Base-by-base conservation (phyloP, 805 yeast species). In the Lachancea sp. region DNA sequence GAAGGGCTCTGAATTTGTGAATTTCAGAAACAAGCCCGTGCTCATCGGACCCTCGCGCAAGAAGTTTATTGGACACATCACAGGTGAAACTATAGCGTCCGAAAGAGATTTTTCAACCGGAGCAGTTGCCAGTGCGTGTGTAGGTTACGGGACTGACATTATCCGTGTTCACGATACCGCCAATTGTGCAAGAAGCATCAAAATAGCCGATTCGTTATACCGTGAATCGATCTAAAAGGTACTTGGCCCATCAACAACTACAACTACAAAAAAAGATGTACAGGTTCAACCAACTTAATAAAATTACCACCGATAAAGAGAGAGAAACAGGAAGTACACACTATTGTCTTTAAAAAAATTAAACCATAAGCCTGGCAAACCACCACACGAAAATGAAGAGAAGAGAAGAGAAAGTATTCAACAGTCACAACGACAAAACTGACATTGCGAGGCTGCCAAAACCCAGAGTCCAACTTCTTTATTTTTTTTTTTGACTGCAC, bases 21-120 rank as follows among this genome's bases (percentile, higher is more conserved):
- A 54, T 37, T 63, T 66, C 42, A 49, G 62, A 15, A 60, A 65
- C 52, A 57, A 86, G 38, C 85, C 95, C 0, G 70, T 87, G 45
- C 68, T 93, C 34, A 61, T 89, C 17, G 99, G 98, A 0, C 86
- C 97, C 1, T 85, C 95, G 17, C 74, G 98, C 52, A 93, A 93
- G 70, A 72, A 76, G 57, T 93, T 93, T 57, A 79, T 93, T 52
- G 97, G 96, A 1, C 72, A 75, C 0, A 66, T 87, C 27, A 82
- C 89, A 0, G 77, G 76, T 8, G 81, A 76, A 45, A 62, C 66
- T 2, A 67, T 58, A 1, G 78, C 95, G 1, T 49, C 62, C 0
- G 79, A 79, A n/a, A 73, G 98, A 46, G 78, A 78, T 1, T 66
- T 78, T 40, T 91, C 95, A 11, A 88, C 96, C 0, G 80, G 81